Base-by-base conservation (phyloP, 495 filamentous ascomycete species). In the Podospora conica region DNA sequence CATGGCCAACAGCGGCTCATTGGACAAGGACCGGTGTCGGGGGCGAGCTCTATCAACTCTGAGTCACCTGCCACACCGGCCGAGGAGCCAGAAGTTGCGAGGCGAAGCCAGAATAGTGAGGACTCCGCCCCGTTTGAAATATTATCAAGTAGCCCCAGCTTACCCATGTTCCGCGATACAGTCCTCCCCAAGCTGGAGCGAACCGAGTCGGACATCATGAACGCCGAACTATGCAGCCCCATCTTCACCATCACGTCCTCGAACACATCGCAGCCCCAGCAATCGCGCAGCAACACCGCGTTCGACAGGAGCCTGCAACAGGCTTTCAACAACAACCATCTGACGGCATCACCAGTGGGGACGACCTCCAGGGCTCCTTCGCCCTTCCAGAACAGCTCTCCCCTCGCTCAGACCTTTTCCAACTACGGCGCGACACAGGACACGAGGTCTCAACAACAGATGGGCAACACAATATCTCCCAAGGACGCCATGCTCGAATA, bases 401-500 rank as follows among this genome's bases (percentile, higher is more conserved):
- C 90, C 0, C 86, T 86, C 57, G 87, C 77, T 66, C 85, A 78
- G 68, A 74, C 78, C 40, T 82, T 82, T 65, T 68, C 68, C 0
- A 62, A 73, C 29, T 78, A 90, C 64, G 76, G 77, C 53, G 84
- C 89, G 10, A 83, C 86, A 24, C 79, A 87, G 63, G 81, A 85
- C 62, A 79, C 86, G 67, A 77, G 87, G 60, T 66, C 86, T 27
- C 80, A 79, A 63, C 80, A 83, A 61, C 84, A 85, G 60, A 75
- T 86, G 66, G 75, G 75, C 0, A 91, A 91, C 74, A 97, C 96
- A 6, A 97, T 98, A 61, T 98, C 95, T 15, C 95, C 95, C 29
- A 96, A 97, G 81, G 95, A 98, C 71, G 92, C 93, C 5, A 74
- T 94, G 66, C 80, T 96, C 65, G 94, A 97, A 25, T 96, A 92